Evolutionary conservation across 2,329 filamentous ascomycete species (phyloP).

Genomic region (Aschersonia sp.): DNA sequence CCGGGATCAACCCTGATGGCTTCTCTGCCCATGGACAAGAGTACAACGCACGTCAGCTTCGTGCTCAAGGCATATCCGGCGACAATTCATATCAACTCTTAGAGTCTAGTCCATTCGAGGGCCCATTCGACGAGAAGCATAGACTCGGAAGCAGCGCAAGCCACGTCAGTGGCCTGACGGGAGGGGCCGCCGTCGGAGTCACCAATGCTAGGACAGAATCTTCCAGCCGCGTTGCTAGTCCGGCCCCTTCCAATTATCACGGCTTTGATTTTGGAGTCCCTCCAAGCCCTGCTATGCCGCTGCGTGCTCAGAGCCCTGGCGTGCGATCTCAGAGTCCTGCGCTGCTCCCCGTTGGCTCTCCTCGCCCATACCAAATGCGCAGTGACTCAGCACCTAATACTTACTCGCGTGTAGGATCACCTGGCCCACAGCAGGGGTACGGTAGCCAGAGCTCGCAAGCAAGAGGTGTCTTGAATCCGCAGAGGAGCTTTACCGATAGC

Average conservation of each 20-base stretch:
- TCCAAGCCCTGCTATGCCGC: constrained; percentile 1
- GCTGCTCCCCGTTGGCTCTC: not conserved
- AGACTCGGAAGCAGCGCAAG: constrained; percentile 4
- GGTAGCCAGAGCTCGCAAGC: constrained; percentile 5
- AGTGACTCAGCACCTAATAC: constrained; percentile 2
- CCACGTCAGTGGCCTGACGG: constrained; percentile 6
- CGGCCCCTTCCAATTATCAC: constrained; percentile 4
- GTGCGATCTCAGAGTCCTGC: not conserved
- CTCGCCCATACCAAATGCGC: constrained; percentile 2
- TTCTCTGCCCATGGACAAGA: constrained; percentile 17
- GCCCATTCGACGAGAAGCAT: constrained; percentile 4
- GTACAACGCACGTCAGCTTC: constrained; percentile 2
- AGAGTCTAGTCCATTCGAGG: constrained; percentile 5
- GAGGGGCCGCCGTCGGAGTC: constrained; percentile 1
- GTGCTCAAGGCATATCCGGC: constrained; percentile 4
- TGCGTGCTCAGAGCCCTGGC: not conserved
- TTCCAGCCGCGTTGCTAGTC: constrained; percentile 4
- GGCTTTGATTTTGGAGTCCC: constrained; percentile 8
- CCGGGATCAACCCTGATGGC: constrained; percentile 32
- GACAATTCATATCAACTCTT: constrained; percentile 7
- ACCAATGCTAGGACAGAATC: not conserved
- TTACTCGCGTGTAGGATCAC: constrained; percentile 5
- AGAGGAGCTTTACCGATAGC: constrained; percentile 6
- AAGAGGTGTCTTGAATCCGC: constrained; percentile 2
- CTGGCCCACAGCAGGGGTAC: constrained; percentile 4